These are phyloP conservation scores for Geranomyces michiganensis DNA, from an alignment of 192 early-diverging fungal species.

Conservation along the genomic window DNA sequence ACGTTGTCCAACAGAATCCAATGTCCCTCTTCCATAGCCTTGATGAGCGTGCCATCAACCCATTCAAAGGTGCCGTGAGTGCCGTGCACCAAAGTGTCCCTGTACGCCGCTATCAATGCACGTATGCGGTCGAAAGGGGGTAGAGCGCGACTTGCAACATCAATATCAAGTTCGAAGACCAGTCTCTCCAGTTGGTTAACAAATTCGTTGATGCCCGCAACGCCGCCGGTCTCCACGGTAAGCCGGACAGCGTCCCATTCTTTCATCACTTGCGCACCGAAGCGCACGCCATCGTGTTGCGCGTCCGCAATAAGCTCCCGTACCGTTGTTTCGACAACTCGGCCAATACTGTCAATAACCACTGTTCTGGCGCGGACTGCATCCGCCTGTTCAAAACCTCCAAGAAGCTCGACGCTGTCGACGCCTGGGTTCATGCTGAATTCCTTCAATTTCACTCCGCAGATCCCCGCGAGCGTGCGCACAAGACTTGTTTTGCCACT, in stretches of 20 bases:
- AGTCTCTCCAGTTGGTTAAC: conserved; percentile 14
- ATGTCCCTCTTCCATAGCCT: conserved; percentile 84
- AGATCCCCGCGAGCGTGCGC: conserved; percentile 76
- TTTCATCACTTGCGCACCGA: not conserved
- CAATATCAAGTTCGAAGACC: not conserved
- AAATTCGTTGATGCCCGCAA: not conserved
- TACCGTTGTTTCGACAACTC: conserved; percentile 47
- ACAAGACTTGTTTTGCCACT: conserved; percentile 90
- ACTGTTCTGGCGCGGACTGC: conserved; percentile 67
- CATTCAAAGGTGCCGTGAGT: conserved; percentile 88
- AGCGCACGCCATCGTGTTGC: not conserved
- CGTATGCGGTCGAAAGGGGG: conserved; percentile 14
- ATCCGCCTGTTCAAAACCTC: conserved; percentile 98
- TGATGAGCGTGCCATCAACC: conserved; percentile 92
- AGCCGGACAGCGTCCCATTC: conserved; percentile 15
- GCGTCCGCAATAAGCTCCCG: conserved; percentile 45
- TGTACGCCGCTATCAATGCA: conserved; percentile 13
- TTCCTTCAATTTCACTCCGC: conserved; percentile 85
- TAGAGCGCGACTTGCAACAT: not conserved
- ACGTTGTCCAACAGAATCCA: conserved; percentile 97
- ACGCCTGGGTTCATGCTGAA: conserved; percentile 95
- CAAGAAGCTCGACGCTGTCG: conserved; percentile 92
- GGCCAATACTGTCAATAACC: conserved; percentile 49
- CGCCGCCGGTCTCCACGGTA: not conserved
- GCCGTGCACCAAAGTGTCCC: conserved; percentile 24